Percentiles rank a stretch among this genome's conserved stretches.
Evolutionary conservation across 78 protist genomes (phyloP).

Genomic region (Diacronema lutheri): DNA sequence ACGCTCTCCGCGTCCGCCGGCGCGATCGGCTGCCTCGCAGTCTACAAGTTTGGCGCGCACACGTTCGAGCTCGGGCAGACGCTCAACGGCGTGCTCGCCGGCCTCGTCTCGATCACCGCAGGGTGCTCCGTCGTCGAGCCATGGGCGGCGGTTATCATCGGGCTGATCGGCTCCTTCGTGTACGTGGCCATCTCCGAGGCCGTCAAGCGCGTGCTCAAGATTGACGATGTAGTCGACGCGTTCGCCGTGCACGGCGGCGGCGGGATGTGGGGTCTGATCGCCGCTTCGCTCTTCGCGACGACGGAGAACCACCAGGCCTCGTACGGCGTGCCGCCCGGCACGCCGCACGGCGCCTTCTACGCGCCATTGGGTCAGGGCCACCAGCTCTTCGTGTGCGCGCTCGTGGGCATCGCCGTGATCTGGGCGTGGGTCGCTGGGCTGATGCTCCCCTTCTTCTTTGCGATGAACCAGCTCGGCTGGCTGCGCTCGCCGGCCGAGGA

Average conservation of each 20-base stretch:
- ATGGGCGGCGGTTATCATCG: not conserved
- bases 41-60: not conserved
- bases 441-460: not conserved
- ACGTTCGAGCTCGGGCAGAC: not conserved
- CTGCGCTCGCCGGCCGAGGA: not conserved
- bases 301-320: not conserved
- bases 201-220: not conserved
- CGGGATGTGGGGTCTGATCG: slow-evolving; percentile 13
- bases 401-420: too few species aligned
- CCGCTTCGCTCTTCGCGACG: slow-evolving; percentile 6
- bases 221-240: slow-evolving; percentile 34
- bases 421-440: too few species aligned
- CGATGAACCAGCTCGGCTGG: not conserved
- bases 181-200: not conserved
- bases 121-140: slow-evolving; percentile 18
- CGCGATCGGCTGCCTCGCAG: not conserved
- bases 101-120: slow-evolving; percentile 35
- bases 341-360: too few species aligned
- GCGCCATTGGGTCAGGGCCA: too few species aligned
- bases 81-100: slow-evolving; percentile 25
- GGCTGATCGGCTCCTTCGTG: not conserved
- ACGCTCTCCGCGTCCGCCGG: slow-evolving; percentile 3
- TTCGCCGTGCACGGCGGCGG: slow-evolving; percentile 24
- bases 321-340: too few species aligned
- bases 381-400: too few species aligned